phyloP scores from a whole-genome alignment of 495 filamentous ascomycete genomes.

The Lepidopterella palustris region DNA sequence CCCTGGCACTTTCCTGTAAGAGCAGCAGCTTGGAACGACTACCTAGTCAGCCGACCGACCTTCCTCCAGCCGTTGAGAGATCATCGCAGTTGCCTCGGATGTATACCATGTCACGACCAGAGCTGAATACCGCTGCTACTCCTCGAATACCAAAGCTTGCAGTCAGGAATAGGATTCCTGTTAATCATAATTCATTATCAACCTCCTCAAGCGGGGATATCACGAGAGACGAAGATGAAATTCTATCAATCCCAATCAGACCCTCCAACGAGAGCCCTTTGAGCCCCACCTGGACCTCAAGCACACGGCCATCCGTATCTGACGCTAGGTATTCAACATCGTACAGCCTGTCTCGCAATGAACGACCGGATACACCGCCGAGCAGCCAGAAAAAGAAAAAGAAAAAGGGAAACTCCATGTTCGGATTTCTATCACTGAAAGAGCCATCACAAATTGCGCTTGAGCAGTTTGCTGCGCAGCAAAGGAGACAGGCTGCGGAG shows the following conservation, averaged over 20 bases:
- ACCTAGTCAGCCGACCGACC: constrained; percentile 5
- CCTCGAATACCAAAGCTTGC: constrained; percentile 23
- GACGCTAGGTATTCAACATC: background rate
- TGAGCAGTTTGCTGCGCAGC: constrained; percentile 34
- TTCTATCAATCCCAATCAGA: background rate
- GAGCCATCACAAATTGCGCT: constrained; percentile 35
- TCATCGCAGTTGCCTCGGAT: constrained; percentile 14
- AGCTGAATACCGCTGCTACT: background rate
- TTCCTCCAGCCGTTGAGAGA: constrained; percentile 3
- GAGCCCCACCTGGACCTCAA: background rate
- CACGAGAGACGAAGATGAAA: constrained; percentile 1
- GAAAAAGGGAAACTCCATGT: constrained; percentile 30
- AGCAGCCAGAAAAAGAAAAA: constrained; percentile 12
- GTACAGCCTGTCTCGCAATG: background rate
- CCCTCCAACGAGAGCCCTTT: background rate
- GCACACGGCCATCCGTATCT: background rate
- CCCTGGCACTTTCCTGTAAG: background rate
- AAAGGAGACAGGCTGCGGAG: constrained; percentile 31
- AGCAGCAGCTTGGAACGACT: background rate
- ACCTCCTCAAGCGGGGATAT: background rate
- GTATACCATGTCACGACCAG: constrained; percentile 4
- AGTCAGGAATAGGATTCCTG: constrained; percentile 15
- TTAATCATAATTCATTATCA: constrained; percentile 11
- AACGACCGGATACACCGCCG: background rate
- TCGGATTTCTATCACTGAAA: constrained; percentile 35